phyloP scores from a whole-genome alignment of 75 land plant genomes.

The Cunninghamia lanceolata region DNA sequence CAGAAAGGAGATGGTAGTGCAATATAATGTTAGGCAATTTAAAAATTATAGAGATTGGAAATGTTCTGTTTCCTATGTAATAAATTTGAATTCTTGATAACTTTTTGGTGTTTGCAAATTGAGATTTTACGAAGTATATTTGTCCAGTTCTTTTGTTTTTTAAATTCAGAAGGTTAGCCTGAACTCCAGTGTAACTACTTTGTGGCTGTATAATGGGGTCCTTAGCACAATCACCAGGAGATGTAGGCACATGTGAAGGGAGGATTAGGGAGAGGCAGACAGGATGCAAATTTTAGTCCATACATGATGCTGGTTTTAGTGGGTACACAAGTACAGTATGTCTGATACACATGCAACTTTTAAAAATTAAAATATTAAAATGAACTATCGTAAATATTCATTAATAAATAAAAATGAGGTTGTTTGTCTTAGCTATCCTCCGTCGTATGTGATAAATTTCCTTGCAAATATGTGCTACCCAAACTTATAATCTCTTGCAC shows the following conservation, averaged over 20 bases:
- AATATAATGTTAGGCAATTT: background rate
- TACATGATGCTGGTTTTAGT: background rate
- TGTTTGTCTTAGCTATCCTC: background rate
- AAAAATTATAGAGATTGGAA: background rate
- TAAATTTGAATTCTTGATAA: background rate
- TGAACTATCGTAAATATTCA: background rate
- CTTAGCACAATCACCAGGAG: background rate
- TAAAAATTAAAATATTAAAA: too few relatives aligned
- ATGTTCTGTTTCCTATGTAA: background rate
- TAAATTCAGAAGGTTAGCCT: background rate
- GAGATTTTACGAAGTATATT: background rate
- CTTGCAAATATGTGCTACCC: background rate
- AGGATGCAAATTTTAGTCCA: background rate
- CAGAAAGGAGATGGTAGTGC: background rate
- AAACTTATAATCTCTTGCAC: background rate
- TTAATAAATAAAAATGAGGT: background rate
- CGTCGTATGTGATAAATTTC: background rate
- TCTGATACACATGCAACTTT: background rate
- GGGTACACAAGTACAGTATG: background rate
- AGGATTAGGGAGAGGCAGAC: background rate
- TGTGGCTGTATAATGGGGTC: background rate
- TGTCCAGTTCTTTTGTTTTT: background rate
- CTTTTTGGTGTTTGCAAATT: background rate
- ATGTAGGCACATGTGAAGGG: background rate
- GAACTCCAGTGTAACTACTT: background rate